Evolutionary conservation across 2,329 filamentous ascomycete species (phyloP).

Genomic region (Cytospora piceae): DNA sequence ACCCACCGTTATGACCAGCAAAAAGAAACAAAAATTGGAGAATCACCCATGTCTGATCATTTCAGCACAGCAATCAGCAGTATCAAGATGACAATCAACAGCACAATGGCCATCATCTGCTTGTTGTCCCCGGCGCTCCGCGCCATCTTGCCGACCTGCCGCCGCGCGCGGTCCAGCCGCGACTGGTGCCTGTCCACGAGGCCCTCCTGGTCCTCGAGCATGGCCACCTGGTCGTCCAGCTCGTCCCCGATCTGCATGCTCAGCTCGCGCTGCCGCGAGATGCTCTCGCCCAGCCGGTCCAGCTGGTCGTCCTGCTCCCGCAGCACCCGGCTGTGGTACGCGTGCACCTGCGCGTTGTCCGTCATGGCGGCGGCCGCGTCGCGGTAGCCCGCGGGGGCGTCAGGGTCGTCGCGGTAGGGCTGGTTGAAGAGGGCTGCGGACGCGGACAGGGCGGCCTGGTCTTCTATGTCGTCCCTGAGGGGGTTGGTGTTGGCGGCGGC

Average conservation of each 20-base stretch:
- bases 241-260: slow-evolving; percentile 97
- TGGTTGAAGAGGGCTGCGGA: slow-evolving; percentile 56
- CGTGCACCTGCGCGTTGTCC: slow-evolving; percentile 83
- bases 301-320: slow-evolving; percentile 92
- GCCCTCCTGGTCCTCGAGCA: slow-evolving; percentile 88
- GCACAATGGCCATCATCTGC: slow-evolving; percentile 81
- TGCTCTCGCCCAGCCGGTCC: slow-evolving; percentile 83
- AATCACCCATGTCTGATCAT: slow-evolving; percentile 41
- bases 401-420: slow-evolving; percentile 73
- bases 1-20: too few relatives aligned
- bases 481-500: slow-evolving; percentile 61
- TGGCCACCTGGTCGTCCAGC: slow-evolving; percentile 83
- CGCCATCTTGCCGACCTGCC: slow-evolving; percentile 71
- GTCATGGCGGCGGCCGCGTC: slow-evolving; percentile 61
- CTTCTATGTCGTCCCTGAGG: slow-evolving; percentile 49
- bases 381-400: slow-evolving; percentile 58
- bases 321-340: slow-evolving; percentile 79
- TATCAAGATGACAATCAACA: slow-evolving; percentile 80
- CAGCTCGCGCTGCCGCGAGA: slow-evolving; percentile 86
- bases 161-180: slow-evolving; percentile 75
- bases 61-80: slow-evolving; percentile 83
- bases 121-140: slow-evolving; percentile 80
- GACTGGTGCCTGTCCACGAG: slow-evolving; percentile 79
- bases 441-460: slow-evolving; percentile 59
- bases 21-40: not conserved